Base-by-base conservation (phyloP, 495 filamentous ascomycete genomes). In the Xylaria curta region DNA sequence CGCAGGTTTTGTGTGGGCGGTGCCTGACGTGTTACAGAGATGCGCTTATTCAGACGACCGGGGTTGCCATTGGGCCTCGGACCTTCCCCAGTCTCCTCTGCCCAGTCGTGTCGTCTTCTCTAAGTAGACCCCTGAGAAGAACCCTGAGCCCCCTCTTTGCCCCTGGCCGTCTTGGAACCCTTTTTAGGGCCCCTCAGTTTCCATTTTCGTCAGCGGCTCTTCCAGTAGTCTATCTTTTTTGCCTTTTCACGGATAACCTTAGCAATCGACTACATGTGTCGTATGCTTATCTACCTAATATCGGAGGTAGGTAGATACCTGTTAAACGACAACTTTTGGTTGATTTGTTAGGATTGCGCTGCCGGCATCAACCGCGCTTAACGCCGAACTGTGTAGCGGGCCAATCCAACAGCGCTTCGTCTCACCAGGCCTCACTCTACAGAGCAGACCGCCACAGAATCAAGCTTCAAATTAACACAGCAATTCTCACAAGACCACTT, bases 1-100 rank as follows among this genome's bases (percentile, higher is more conserved):
- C 69, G 68, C 74, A 56, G 72, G 74, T 76, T 74, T 75, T 76
- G 76, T 75, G 72, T 74, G 72, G 75, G 73, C 71, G 73, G 72
- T 76, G 75, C 75, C 74, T 77, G 70, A 70, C 73, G 69, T 75
- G 73, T 75, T 75, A 77, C 75, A 75, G 73, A 75, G 67, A 66
- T 70, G 73, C 76, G 73, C 76, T 77, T 74, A 74, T 67, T 74
- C 56, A 70, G 33, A 44, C 28, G 38, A 53, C 75, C 67, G 70
- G 75, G 76, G 7, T 61, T 66, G 0, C 54, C 2, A 78, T 77
- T 78, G 76, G 76, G 7, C 59, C 56, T 70, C 56, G 24, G 33
- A 21, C 2, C 33, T 7, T 51, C 36, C 38, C 60, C 59, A 56
- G 63, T 49, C 36, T 38, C 36, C 63, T 53, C 51, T 13, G 26